Evolutionary conservation across 257 asterid genomes (phyloP).

Genomic region (Nicotiana tomentosiformis): DNA sequence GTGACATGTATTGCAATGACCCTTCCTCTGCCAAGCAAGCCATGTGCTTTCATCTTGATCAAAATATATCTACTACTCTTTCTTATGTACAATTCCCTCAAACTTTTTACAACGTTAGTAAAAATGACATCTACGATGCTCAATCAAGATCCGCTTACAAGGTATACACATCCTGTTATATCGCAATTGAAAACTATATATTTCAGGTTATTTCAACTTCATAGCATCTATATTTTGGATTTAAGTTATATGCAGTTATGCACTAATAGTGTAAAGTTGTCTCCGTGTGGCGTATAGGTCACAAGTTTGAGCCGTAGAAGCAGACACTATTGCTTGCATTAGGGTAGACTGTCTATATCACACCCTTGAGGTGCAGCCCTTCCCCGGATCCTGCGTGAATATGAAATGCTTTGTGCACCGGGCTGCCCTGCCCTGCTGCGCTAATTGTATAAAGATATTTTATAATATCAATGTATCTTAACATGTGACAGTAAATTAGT

Average conservation of each 20-base stretch:
- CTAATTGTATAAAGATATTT: not conserved
- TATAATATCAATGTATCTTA: not conserved
- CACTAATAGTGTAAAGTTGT: too few species aligned
- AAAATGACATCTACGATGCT: constrained; percentile 73
- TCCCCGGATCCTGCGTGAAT: rapidly evolving
- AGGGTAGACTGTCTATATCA: too few species aligned
- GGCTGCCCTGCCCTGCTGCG: too few species aligned
- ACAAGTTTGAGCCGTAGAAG: too few species aligned
- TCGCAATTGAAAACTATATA: not conserved
- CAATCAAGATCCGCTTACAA: constrained; percentile 72
- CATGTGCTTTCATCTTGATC: constrained; percentile 66
- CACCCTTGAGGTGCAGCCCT: too few species aligned
- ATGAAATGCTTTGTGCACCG: too few species aligned
- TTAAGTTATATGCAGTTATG: not conserved
- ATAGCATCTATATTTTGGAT: not conserved
- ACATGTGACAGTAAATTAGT: too few species aligned
- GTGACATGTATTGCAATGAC: constrained; percentile 68
- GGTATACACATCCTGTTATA: constrained; percentile 25
- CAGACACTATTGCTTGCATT: too few species aligned
- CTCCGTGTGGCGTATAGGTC: too few species aligned
- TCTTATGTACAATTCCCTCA: constrained; percentile 72
- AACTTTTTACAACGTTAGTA: constrained; percentile 64
- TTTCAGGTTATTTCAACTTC: not conserved
- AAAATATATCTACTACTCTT: constrained; percentile 31
- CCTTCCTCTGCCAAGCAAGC: constrained; percentile 69